Evolutionary conservation across 2,329 filamentous ascomycete genomes (phyloP), one percentile per base, ranked within the genome.

Genomic region (Aspergillus viridinutans): DNA sequence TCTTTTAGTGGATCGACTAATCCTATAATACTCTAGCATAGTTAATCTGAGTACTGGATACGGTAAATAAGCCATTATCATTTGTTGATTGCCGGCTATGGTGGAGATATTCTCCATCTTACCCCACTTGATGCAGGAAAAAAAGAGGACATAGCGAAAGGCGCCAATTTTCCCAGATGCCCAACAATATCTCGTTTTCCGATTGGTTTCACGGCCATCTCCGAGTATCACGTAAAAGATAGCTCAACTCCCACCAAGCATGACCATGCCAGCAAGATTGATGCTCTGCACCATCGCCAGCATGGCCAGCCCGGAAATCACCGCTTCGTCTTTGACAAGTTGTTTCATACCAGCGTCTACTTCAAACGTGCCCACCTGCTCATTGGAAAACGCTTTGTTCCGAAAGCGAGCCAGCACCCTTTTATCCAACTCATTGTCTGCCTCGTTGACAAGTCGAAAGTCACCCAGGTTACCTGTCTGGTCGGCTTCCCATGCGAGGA

Each of bases 281-380:
- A 57, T 32, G 23, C 55, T 57, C 38, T 57, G 55, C 20, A 54
- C 52, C 55, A 57, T 57, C 3, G 48, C 28, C 20, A 57, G 48
- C 48, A 57, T 45, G 26, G 55, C 52, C 55, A 57, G 35, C 20
- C 52, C 43, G 45, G 45, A 50, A 35, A 57, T 54, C 14, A 54
- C 47, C 3, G 50, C 32, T 51, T 57, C 55, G 12, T 57, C 55
- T 4, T 47, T 49, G 17, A 57, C n/a, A 12, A 25, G 17, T 17
- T 49, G 45, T 17, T 38, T 5, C 6, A 57, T 8, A 3, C 43
- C 52, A 1, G 52, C 40, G n/a, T 47, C 52, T 7, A 57, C 10
- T 26, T 57, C 55, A 23, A 57, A 54, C 6, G 55, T 42, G 2
- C 55, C 55, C 12, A 57, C 55, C n/a, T 54, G 35, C n/a, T 20